Evolutionary conservation across 2,329 filamentous ascomycete genomes (phyloP), one percentile per base, ranked within the genome.

Genomic region (Cladosporium sp.): DNA sequence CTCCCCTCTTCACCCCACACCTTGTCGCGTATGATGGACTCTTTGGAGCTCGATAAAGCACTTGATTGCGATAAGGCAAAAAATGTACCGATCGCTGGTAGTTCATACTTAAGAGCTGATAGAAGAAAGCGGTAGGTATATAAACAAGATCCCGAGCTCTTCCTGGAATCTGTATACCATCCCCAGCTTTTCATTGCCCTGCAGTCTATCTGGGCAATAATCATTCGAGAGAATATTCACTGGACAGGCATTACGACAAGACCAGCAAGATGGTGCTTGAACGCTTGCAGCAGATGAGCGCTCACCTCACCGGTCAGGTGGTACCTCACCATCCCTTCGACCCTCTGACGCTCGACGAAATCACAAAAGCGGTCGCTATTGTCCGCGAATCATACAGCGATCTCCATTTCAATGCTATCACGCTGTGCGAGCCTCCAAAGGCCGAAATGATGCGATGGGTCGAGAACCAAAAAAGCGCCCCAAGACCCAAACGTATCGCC

Each of bases 351-450:
- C 82, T 84, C 11, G 78, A 82, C 1, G 93, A 96, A 78, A 96
- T 96, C 71, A 88, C 90, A 72, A 80, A 84, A 23, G 88, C 88
- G 7, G 89, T 93, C 60, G 80, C 84, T 1, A 81, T 91, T 35
- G 83, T 96, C 69, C 88, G 87, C 67, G 86, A 89, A 71, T 84
- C 89, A 66, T 84, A 96, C 76, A 83, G 87, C 65, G 83, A 89
- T 58, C 84, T 96, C 66, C 88, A 88, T 78, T 97, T 93, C 85
- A 95, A 97, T 81, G 91, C 93, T 2, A 89, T 97, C 65, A 91
- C 91, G 2, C 82, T 96, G 31, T 89, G 88, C 72, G 93, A 97
- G 82, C 93, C 93, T 58, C 89, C 89, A 69, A 97, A 97, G 83
- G 87, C 85, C 55, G 88, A 92, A 72, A 93, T 96, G 91, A 83